Evolutionary conservation across 768 basidiomycete genomes (phyloP), one percentile per base, ranked within the genome.

Genomic region (Boletus subparvulus): DNA sequence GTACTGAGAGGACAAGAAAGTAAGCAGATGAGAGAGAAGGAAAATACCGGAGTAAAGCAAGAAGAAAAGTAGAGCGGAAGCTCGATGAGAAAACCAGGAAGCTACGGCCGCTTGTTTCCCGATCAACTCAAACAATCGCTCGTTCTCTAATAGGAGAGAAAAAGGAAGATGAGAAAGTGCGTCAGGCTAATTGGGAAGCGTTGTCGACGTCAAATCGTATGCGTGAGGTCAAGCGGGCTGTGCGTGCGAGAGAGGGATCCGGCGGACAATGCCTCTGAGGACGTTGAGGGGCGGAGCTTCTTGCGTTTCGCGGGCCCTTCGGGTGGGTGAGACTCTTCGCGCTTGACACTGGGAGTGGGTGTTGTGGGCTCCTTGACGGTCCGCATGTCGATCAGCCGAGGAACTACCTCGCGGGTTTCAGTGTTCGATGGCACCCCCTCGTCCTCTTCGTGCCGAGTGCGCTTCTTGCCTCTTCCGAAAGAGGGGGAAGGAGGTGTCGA

Each of bases 391-490:
- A 13, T 19, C 42, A 14, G 19, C 19, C 16, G 26, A 16, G 32
- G 10, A 3, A 5, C 8, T 16, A 17, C 14, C 16, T 50, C 21
- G 42, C 11, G 41, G 3, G 16, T 36, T 19, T 35, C 37, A 0
- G 39, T 1, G 21, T 41, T 19, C 14, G 32, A 28, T 0, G 19
- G n/a, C 10, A n/a, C 16, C 1, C 14, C 47, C 2, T 47, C 57
- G 3, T 55, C 59, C 1, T 54, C 57, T 4, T 63, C 66, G 12
- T 30, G n/a, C 37, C 59, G 54, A 6, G 36, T 5, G 40, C 67
- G 66, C 54, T 67, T 67, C 39, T 37, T 57, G 9, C 64, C 61
- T 33, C 52, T 55, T 11, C 50, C 44, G 6, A 45, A 2, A 49
- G 54, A 40, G 7, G 57, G 57, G 3, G 64, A 69, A 16, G 54